These are phyloP conservation scores for Stenogyne calaminthoides DNA, from an alignment of 305 asterid species.

Conservation along the genomic window DNA sequence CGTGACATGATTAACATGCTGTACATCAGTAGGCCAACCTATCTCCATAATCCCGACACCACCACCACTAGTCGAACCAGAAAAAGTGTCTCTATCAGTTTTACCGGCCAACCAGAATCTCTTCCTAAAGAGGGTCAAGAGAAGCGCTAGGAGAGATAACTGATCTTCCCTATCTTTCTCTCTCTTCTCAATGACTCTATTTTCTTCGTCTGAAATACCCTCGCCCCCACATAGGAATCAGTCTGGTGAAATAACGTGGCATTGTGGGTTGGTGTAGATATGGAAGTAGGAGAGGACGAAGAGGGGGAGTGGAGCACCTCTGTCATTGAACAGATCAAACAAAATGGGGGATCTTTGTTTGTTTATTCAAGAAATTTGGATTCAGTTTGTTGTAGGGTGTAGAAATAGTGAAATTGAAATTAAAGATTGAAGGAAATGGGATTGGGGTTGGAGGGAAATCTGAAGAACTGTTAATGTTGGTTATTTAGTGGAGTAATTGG, in stretches of 20 bases:
- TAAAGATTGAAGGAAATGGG: conserved; percentile 38
- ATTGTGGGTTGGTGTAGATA: conserved; percentile 71
- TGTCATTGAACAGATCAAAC: conserved; percentile 72
- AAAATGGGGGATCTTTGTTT: conserved; percentile 33
- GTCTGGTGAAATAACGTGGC: conserved; percentile 62
- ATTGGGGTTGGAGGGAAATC: conserved; percentile 41
- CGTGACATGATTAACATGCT: conserved; percentile 93
- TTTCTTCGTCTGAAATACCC: conserved; percentile 48
- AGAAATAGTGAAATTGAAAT: conserved; percentile 14
- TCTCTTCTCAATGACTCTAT: conserved; percentile 53
- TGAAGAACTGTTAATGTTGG: background rate
- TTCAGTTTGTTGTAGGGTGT: conserved; percentile 22
- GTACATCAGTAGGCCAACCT: conserved; percentile 97
- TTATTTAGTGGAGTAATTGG: conserved; percentile 36
- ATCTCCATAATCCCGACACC: conserved; percentile 78
- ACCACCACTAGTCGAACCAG: conserved; percentile 33
- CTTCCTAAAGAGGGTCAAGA: conserved; percentile 81
- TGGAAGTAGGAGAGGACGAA: conserved; percentile 76
- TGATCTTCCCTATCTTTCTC: conserved; percentile 71
- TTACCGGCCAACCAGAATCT: conserved; percentile 81
- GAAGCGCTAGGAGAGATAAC: conserved; percentile 76
- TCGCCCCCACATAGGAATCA: conserved; percentile 43
- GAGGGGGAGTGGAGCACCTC: conserved; percentile 96
- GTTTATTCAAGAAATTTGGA: conserved; percentile 41
- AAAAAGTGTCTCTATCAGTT: conserved; percentile 53